These are phyloP conservation scores for Rheum nobile DNA, from an alignment of 148 eudicot species.

Conservation along the genomic window DNA sequence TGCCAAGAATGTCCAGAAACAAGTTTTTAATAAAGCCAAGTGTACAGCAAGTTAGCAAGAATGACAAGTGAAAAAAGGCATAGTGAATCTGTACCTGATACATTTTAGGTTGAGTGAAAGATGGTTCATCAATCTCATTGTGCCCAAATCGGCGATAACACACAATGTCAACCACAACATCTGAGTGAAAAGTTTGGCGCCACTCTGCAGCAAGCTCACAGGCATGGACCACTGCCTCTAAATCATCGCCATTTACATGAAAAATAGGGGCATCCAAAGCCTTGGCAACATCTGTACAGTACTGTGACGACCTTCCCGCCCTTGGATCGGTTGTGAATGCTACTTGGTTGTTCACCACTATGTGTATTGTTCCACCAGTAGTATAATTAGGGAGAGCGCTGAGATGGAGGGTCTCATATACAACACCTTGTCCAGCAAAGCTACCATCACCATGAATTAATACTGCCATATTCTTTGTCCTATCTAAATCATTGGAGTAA, in stretches of 20 bases:
- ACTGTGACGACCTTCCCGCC: slow-evolving; percentile 86
- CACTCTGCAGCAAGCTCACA: slow-evolving; percentile 98
- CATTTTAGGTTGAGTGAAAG: slow-evolving; percentile 93
- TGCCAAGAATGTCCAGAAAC: neutral
- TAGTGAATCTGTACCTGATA: slow-evolving; percentile 38
- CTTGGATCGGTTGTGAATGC: slow-evolving; percentile 87
- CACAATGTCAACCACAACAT: slow-evolving; percentile 86
- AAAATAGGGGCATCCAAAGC: slow-evolving; percentile 82
- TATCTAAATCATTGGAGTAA: slow-evolving; percentile 51
- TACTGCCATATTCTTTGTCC: slow-evolving; percentile 75
- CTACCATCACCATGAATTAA: slow-evolving; percentile 93
- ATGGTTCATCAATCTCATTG: slow-evolving; percentile 93
- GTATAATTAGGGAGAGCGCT: slow-evolving; percentile 89
- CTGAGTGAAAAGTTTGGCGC: slow-evolving; percentile 93
- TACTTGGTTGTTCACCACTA: slow-evolving; percentile 90
- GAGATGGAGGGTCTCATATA: slow-evolving; percentile 85
- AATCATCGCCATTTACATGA: slow-evolving; percentile 94
- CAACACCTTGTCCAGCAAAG: slow-evolving; percentile 97
- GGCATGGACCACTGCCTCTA: slow-evolving; percentile 84
- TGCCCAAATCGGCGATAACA: slow-evolving; percentile 94
- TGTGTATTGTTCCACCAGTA: slow-evolving; percentile 89
- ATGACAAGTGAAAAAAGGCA: neutral
- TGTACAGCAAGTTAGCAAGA: neutral
- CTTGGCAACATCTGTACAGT: slow-evolving; percentile 95
- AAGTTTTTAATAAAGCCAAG: neutral